Evolutionary conservation across 495 filamentous ascomycete genomes (phyloP), one percentile per base, ranked within the genome.

Genomic region (Penicillium angulare): DNA sequence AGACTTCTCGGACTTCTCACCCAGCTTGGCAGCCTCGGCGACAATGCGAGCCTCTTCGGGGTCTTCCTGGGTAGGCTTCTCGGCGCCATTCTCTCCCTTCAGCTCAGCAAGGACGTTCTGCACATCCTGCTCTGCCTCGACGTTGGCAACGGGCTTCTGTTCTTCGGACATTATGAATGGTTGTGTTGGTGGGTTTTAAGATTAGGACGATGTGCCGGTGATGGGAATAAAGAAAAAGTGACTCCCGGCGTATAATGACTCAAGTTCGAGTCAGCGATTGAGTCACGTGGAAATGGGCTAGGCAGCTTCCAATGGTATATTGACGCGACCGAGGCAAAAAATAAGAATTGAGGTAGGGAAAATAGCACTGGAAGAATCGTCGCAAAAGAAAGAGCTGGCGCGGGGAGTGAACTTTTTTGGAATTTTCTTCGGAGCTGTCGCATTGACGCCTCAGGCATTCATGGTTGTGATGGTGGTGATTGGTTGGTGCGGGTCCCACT

Each of bases 101-200:
- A 77, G 57, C 55, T 77, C 74, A 9, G 71, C 67, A 23, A 76
- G 66, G 13, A 76, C 67, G 52, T 70, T 67, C 65, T 75, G 72
- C 27, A 77, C 74, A 62, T 76, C 73, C 62, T 74, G 63, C 53
- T 69, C 70, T 13, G 74, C 70, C 41, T 73, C 72, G 34, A 63
- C 54, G 43, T 76, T 76, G 47, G 60, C 55, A 50, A 58, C 57
- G 43, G 64, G 52, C 60, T 75, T 75, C 43, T 72, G 63, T 58
- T 74, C 71, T 18, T 69, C 71, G 49, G 74, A 57, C 72, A 77
- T 77, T 21, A 60, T 53, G 53, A 40, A 21, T 13, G 27, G 33
- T n/a, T n/a, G n/a, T n/a, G n/a, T n/a, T n/a, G n/a, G n/a, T n/a
- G n/a, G n/a, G n/a, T n/a, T n/a, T n/a, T n/a, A n/a, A n/a, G n/a